Base-by-base conservation (phyloP, 768 basidiomycete genomes). In the Phanerochaete carnosa region DNA sequence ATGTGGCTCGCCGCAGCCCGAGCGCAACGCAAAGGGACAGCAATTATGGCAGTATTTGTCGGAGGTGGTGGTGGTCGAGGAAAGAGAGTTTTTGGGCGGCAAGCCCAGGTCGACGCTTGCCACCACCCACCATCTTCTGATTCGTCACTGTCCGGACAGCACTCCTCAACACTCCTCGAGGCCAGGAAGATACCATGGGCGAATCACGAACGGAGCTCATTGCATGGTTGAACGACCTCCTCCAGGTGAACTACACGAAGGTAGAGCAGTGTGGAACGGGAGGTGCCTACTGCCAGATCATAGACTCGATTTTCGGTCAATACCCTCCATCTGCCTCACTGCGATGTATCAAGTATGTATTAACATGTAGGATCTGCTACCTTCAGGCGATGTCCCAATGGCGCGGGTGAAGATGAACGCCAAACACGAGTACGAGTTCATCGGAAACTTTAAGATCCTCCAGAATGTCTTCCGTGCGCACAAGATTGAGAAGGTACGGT, bases 381-480 rank as follows among this genome's bases (percentile, higher is more conserved):
- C 39, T 25, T 11, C 69, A 96, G 94, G 90, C 66, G 93, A 98
- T 76, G 63, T 97, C 0, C 95, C 95, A 13, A 94, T 98, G 92
- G 67, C 76, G 35, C 83, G 90, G 63, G 95, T 99, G 68, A 98
- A 98, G 81, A 93, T 98, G 86, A 88, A 88, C 73, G 95, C 97
- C 46, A 95, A 87, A 77, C 92, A 93, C 70, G 93, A 97, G 72
- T 98, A 97, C 77, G 96, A 98, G 74, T 98, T 86, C 70, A 76
- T 98, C 57, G 90, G 86, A 28, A 99, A 99, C 78, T 98, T 86
- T 83, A 98, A 98, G 75, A 83, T 98, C 71, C 78, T 99, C 74
- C 97, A 99, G 74, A 94, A 88, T 68, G 72, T 83, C 43, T 98
- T 99, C 88, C 94, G 94, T 72, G 72, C 81, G 15, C 90, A 98